Percentiles rank a stretch among this genome's conserved stretches.
Conservation (phyloP, 2,329 filamentous ascomycete genomes). For the Blastomyces silverae region DNA sequence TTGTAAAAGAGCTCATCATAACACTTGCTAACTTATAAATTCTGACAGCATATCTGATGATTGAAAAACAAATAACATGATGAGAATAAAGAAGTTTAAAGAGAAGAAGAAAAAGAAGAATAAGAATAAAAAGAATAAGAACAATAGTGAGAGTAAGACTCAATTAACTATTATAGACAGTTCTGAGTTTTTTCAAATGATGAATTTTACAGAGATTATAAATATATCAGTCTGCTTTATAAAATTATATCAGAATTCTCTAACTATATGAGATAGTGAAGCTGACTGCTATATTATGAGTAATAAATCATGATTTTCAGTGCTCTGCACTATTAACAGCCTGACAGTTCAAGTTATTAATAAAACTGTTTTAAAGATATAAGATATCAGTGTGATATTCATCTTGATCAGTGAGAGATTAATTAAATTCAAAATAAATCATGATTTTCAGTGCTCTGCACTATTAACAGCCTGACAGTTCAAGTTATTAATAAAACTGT, state of each 20-base stretch:
- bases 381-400: too few species aligned
- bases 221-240: neutral
- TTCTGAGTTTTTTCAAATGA: neutral
- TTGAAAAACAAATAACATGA: neutral
- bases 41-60: neutral
- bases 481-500: too few species aligned
- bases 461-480: too few species aligned
- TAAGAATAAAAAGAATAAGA: neutral
- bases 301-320: neutral
- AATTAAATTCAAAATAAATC: too few species aligned
- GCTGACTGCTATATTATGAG: neutral
- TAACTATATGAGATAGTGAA: neutral
- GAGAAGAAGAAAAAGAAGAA: neutral
- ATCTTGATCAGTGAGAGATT: too few species aligned
- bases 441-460: too few species aligned
- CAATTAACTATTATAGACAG: neutral
- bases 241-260: neutral
- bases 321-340: too few species aligned
- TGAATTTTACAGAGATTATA: neutral
- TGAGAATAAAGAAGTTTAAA: neutral
- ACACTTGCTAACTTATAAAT: neutral
- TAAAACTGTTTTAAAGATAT: too few species aligned
- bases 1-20: neutral
- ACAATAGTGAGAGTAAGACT: neutral
- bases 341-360: too few species aligned